Base-by-base conservation (phyloP, 2,329 filamentous ascomycete genomes). In the Diaporthe citri region DNA sequence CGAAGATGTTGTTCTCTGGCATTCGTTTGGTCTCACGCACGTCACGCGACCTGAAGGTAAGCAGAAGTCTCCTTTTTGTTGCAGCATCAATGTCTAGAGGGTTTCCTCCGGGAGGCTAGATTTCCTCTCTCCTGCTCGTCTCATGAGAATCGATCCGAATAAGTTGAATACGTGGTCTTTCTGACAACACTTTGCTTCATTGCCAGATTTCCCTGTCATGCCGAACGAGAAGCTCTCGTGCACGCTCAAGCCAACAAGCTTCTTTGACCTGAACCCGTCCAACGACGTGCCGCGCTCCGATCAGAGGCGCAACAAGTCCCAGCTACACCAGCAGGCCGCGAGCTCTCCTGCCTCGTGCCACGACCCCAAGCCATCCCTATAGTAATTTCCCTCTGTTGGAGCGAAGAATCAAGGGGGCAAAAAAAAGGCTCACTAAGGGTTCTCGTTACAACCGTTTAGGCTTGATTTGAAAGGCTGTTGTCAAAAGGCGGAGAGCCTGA, bases 231-330 rank as follows among this genome's bases (percentile, higher is more conserved):
- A 62, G 8, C 57, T 62, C 12, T 43, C 57, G 3, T 43, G 57
- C 15, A 62, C 57, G 25, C 57, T 62, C n/a, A 62, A 28, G 15
- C 57, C 36, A 20, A 62, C 57, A 31, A 43, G 57, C 15, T 62
- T 62, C 57, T 62, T 62, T 17, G 36, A 43, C n/a, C 39, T 43
- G n/a, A 62, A 62, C 39, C 57, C 36, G 1, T 62, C 36, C 36
- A 62, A 62, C 15, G 57, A 62, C 15, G 57, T 62, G 9, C 57
- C 57, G 2, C 57, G 57, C 36, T 62, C 57, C 36, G 57, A 62
- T 12, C n/a, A 62, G 7, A 13, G 57, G n/a, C 36, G 4, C 36
- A 62, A 43, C 57, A 62, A 62, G 57, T 62, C 36, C n/a, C n/a
- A 28, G n/a, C 25, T 43, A 28, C 57, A 62, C 15, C 7, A 62